A percentile compares a stretch with the other conserved stretches of the same genome.
Conservation (phyloP, 179 eudicot genomes). For the Spinacia oleracea region DNA sequence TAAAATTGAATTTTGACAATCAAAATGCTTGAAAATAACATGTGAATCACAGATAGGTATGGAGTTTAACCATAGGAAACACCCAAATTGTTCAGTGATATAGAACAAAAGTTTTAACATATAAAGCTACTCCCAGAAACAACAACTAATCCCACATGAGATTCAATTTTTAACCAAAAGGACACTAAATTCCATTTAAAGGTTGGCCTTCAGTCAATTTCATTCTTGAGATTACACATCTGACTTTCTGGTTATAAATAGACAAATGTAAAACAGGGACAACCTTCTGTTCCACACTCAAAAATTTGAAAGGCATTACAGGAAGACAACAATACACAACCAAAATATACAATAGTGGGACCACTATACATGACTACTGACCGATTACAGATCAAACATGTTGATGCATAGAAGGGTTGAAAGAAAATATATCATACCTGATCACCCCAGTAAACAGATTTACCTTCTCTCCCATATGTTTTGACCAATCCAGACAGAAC, state of each 20-base stretch:
- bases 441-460: conserved; percentile 96
- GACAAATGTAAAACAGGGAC: background rate
- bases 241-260: background rate
- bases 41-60: no score
- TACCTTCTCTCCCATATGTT: conserved; percentile 71
- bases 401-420: background rate
- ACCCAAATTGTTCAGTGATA: background rate
- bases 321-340: background rate
- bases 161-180: background rate
- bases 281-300: background rate
- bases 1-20: background rate
- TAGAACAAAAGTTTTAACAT: no score
- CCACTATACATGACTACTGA: background rate
- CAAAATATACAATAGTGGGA: conserved; percentile 5
- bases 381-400: background rate
- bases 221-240: background rate
- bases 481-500: conserved; percentile 55
- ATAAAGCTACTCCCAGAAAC: background rate
- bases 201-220: background rate
- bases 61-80: background rate
- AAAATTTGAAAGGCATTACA: background rate
- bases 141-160: background rate
- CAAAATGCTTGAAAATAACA: background rate
- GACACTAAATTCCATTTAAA: background rate
- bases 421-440: conserved; percentile 52